These are phyloP conservation scores for Kuraishia borneana DNA, from an alignment of 805 yeast species.

Conservation along the genomic window DNA sequence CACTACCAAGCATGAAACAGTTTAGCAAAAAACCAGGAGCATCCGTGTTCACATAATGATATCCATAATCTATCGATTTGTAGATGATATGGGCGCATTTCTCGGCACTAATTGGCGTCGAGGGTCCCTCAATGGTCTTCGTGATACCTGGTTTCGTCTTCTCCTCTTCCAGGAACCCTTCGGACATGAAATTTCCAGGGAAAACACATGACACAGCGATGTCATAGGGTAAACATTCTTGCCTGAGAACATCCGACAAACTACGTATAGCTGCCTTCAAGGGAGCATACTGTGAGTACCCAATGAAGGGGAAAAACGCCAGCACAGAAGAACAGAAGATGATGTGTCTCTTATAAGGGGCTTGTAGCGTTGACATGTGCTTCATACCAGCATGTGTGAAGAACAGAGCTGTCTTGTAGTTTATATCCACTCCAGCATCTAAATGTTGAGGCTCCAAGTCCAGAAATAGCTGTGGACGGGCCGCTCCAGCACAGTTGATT, in stretches of 20 bases:
- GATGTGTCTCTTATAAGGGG: slow-evolving; percentile 30
- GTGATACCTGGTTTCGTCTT: slow-evolving; percentile 80
- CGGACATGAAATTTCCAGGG: slow-evolving; percentile 87
- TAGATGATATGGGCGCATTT: slow-evolving; percentile 55
- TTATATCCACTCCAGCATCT: slow-evolving; percentile 48
- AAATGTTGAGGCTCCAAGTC: slow-evolving; percentile 55
- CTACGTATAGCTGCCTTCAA: slow-evolving; percentile 73
- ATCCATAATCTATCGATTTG: slow-evolving; percentile 46
- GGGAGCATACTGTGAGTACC: slow-evolving; percentile 88
- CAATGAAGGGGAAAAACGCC: slow-evolving; percentile 81
- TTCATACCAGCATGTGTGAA: slow-evolving; percentile 56
- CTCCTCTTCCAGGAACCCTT: slow-evolving; percentile 78
- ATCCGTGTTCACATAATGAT: slow-evolving; percentile 73
- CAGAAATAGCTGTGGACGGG: slow-evolving; percentile 65
- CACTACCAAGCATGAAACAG: slow-evolving; percentile 52
- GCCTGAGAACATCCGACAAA: slow-evolving; percentile 67
- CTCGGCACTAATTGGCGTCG: slow-evolving; percentile 55
- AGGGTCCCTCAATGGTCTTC: slow-evolving; percentile 73
- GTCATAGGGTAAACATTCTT: slow-evolving; percentile 62
- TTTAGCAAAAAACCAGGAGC: slow-evolving; percentile 74
- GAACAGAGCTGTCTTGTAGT: slow-evolving; percentile 65
- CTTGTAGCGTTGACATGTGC: slow-evolving; percentile 14
- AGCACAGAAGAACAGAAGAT: slow-evolving; percentile 66
- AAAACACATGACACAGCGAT: slow-evolving; percentile 63
- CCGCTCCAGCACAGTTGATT: slow-evolving; percentile 81